phyloP scores from a whole-genome alignment of 257 asterid genomes.

The Solanum sejunctum region DNA sequence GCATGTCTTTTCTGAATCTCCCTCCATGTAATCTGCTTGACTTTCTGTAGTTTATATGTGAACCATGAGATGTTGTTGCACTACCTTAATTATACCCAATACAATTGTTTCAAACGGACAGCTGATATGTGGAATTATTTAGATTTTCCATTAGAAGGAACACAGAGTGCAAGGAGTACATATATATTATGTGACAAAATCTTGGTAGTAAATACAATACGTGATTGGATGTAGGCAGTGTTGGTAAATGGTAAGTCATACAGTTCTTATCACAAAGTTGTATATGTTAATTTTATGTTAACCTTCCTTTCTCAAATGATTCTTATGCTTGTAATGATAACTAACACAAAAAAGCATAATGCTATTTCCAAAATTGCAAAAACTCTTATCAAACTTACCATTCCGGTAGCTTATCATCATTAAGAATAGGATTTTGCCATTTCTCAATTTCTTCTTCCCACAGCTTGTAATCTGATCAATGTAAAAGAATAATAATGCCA shows the following conservation, averaged over 20 bases:
- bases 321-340: not conserved
- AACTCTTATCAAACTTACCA: slow-evolving; percentile 42
- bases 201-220: not conserved
- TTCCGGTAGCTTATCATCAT: slow-evolving; percentile 75
- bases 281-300: not conserved
- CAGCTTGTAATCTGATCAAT: slow-evolving; percentile 57
- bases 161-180: not conserved
- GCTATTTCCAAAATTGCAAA: not conserved
- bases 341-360: not conserved
- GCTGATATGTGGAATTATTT: not conserved
- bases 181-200: not conserved
- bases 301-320: not conserved
- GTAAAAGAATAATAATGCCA: not conserved
- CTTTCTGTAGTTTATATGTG: not conserved
- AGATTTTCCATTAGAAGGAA: not conserved
- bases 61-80: not conserved
- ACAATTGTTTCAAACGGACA: not conserved
- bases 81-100: not conserved
- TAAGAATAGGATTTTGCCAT: slow-evolving; percentile 94
- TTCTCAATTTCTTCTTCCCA: slow-evolving; percentile 99
- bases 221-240: not conserved
- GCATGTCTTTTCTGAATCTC: not conserved
- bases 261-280: not conserved
- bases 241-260: not conserved
- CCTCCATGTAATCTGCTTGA: not conserved